Evolutionary conservation across 371 early-diverging fungal species (phyloP).

Genomic region (Mucor irregularis): DNA sequence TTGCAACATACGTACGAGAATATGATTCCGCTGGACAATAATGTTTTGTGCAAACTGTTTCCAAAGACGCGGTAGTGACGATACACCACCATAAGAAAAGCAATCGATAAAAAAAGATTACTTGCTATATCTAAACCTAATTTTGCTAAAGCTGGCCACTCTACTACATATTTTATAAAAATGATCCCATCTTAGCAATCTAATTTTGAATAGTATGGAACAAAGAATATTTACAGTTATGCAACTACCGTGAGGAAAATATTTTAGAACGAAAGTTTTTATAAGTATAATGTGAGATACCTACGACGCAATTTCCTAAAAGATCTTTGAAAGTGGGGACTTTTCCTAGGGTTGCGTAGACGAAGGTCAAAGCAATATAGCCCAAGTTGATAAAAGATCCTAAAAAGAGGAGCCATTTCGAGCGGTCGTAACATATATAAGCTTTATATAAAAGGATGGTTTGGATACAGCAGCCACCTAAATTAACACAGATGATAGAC

Average conservation of each 20-base stretch:
- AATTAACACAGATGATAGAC: conserved; percentile 42
- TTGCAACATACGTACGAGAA: conserved; percentile 37
- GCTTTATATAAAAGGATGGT: conserved; percentile 49
- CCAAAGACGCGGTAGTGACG: conserved; percentile 40
- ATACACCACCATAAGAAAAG: conserved; percentile 39
- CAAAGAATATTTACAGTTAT: conserved; percentile 28
- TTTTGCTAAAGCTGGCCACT: conserved; percentile 53
- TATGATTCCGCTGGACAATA: conserved; percentile 38
- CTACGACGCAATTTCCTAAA: conserved; percentile 43
- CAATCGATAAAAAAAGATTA: conserved; percentile 41
- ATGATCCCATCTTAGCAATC: background rate
- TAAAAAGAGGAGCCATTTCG: conserved; percentile 32
- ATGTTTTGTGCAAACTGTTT: conserved; percentile 34
- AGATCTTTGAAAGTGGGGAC: conserved; percentile 34
- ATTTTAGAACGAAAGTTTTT: background rate
- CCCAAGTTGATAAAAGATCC: conserved; percentile 42
- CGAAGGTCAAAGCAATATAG: conserved; percentile 37
- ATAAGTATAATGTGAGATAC: background rate
- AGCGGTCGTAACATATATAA: conserved; percentile 41
- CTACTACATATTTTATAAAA: conserved; percentile 27
- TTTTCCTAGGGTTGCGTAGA: conserved; percentile 34
- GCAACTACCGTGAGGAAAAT: conserved; percentile 30
- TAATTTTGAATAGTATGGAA: background rate
- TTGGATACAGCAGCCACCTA: conserved; percentile 46
- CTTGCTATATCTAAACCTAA: conserved; percentile 41